Percentiles rank a stretch among this genome's conserved stretches.
Evolutionary conservation across 352 stramenopile genomes (phyloP).

Genomic region (Stramenopiles sp.): DNA sequence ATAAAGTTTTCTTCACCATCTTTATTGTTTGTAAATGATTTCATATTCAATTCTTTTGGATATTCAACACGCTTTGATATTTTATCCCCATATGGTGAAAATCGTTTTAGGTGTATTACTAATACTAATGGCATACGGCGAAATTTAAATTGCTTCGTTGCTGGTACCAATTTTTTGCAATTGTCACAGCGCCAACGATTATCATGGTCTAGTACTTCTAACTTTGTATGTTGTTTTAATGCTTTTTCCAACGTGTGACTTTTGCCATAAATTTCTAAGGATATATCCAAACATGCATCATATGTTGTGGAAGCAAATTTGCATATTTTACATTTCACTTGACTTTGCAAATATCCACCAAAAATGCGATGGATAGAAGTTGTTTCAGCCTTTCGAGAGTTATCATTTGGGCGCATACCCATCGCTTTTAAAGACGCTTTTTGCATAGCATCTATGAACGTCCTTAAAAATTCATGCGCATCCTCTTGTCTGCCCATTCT

Average conservation of each 20-base stretch:
- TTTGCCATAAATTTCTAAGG: slow-evolving; percentile 44
- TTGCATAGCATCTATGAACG: slow-evolving; percentile 61
- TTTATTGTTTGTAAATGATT: not conserved
- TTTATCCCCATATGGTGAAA: slow-evolving; percentile 56
- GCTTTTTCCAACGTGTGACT: slow-evolving; percentile 45
- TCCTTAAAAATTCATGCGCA: slow-evolving; percentile 67
- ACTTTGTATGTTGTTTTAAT: slow-evolving; percentile 49
- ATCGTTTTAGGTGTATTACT: slow-evolving; percentile 67
- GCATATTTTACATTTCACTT: slow-evolving; percentile 56
- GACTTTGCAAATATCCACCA: slow-evolving; percentile 48
- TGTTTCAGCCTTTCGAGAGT: slow-evolving; percentile 31
- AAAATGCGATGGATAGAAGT: slow-evolving; percentile 59
- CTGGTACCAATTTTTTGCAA: slow-evolving; percentile 44
- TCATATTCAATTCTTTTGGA: slow-evolving; percentile 36
- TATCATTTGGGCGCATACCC: slow-evolving; percentile 40
- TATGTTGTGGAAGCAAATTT: slow-evolving; percentile 37
- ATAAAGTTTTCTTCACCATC: slow-evolving; percentile 17
- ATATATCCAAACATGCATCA: slow-evolving; percentile 63
- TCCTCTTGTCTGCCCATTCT: slow-evolving; percentile 64
- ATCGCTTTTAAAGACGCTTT: slow-evolving; percentile 40
- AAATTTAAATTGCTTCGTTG: slow-evolving; percentile 55
- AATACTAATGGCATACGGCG: slow-evolving; percentile 51
- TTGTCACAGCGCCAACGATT: slow-evolving; percentile 61
- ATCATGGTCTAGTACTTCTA: slow-evolving; percentile 47
- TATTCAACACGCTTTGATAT: slow-evolving; percentile 64